Evolutionary conservation across 495 filamentous ascomycete species (phyloP).

Genomic region (Aspergillus panamensis): DNA sequence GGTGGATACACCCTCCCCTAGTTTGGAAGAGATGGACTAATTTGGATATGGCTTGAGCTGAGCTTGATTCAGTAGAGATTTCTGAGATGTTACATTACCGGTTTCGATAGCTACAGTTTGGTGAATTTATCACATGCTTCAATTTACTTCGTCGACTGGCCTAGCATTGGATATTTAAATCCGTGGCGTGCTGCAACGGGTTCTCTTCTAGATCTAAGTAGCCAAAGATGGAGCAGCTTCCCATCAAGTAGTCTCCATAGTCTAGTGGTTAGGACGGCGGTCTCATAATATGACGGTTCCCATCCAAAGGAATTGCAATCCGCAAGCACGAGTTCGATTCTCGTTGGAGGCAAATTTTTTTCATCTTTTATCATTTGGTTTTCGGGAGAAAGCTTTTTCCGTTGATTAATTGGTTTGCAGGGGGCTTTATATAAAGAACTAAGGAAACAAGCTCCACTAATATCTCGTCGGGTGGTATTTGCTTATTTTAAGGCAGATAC

Average conservation of each 20-base stretch:
- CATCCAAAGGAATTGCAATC: conserved; percentile 17
- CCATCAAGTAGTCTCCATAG: conserved; percentile 13
- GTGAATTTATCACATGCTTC: too few relatives aligned
- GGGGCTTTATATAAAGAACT: too few relatives aligned
- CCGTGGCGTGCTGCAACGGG: too few relatives aligned
- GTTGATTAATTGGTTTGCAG: too few relatives aligned
- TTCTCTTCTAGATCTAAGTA: not conserved
- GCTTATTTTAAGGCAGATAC: too few relatives aligned
- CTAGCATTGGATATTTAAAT: too few relatives aligned
- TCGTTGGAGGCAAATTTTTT: conserved; percentile 17
- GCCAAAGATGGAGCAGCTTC: not conserved
- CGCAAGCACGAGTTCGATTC: conserved; percentile 21
- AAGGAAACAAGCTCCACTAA: too few relatives aligned
- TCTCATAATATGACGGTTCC: conserved; percentile 20
- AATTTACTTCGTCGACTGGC: too few relatives aligned
- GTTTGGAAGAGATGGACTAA: not conserved
- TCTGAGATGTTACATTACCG: not conserved
- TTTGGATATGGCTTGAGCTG: not conserved
- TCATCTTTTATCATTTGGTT: not conserved
- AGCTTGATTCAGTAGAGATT: not conserved
- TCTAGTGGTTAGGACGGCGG: conserved; percentile 20
- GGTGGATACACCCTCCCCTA: conserved; percentile 31
- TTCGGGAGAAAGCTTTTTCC: too few relatives aligned
- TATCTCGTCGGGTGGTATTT: too few relatives aligned
- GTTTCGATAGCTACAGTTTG: too few relatives aligned